Evolutionary conservation across 331 rosid species (phyloP), one percentile per base, ranked within the genome.

Genomic region (Dryas integrifolia): DNA sequence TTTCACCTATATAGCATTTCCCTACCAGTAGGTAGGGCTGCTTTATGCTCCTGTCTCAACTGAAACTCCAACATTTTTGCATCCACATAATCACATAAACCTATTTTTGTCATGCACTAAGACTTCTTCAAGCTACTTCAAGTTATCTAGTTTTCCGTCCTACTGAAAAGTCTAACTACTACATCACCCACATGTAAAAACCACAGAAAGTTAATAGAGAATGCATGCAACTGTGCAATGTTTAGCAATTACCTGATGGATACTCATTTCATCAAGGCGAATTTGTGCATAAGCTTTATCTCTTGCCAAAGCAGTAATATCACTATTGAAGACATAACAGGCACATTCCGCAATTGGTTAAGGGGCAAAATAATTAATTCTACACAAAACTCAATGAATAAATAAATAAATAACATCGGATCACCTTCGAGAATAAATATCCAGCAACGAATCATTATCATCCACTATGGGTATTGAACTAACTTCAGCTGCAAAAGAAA

Each of bases 391-490:
- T 46, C 77, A 77, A 80, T 41, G 52, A 30, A 41, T 4, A 30
- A 21, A 35, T 15, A 40, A 73, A 52, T 6, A 15, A 41, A 26
- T 24, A 53, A 5, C 56, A 57, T 49, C 48, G 35, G 24, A n/a
- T 49, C 66, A 95, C 99, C 99, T 92, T 59, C 99, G 89, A 45
- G 93, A 89, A 87, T 95, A 95, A 77, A 92, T 82, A 87, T 95
- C 99, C 73, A 95, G 82, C 76, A 95, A 89, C 0, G 97, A 89
- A 76, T 95, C 91, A 58, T 77, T 87, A 39, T 90, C 93, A 70
- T 92, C 99, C 68, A 95, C 99, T 65, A 95, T 85, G 46, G 99
- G 99, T 82, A 95, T 80, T 65, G 99, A 89, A 83, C 97, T 95
- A 70, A 92, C 96, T 85, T 85, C 90, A 67, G 95, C 98, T 94